Conservation (phyloP, 1,284 basidiomycete genomes). For the Ceratobasidium sp. region DNA sequence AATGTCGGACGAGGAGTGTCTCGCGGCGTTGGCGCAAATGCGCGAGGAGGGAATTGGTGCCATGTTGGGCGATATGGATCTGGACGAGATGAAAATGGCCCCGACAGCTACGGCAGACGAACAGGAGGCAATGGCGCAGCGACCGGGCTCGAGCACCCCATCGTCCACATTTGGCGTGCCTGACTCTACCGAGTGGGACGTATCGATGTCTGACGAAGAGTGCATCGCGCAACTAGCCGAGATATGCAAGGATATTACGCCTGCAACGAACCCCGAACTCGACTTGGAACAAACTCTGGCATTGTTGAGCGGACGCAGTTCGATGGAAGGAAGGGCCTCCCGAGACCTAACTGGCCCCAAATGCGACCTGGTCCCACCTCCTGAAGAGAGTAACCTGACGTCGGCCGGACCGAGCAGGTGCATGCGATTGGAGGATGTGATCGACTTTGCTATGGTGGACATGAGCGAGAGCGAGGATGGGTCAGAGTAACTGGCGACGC, state of each 20-base stretch:
- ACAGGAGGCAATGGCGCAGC: too few relatives aligned
- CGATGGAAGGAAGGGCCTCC: not conserved
- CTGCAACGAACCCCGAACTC: not conserved
- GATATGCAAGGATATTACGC: not conserved
- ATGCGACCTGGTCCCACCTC: not conserved
- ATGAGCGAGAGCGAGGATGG: not conserved
- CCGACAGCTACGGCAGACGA: too few relatives aligned
- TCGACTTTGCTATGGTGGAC: not conserved
- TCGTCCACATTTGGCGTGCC: too few relatives aligned
- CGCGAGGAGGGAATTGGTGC: too few relatives aligned
- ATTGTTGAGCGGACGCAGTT: not conserved
- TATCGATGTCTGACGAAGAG: slow-evolving; percentile 10
- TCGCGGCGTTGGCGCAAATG: too few relatives aligned
- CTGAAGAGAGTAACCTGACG: too few relatives aligned
- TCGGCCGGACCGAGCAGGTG: not conserved
- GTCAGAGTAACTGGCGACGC: not conserved
- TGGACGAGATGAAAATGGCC: too few relatives aligned
- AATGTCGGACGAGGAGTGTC: too few relatives aligned
- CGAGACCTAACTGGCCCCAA: not conserved
- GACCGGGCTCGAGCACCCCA: too few relatives aligned
- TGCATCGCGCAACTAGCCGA: not conserved
- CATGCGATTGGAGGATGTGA: not conserved
- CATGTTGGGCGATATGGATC: too few relatives aligned
- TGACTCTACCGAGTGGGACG: too few relatives aligned
- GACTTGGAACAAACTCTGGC: slow-evolving; percentile 3